Base-by-base conservation (phyloP, 225 moss, liverwort and hornwort genomes). In the Polytrichum commune region DNA sequence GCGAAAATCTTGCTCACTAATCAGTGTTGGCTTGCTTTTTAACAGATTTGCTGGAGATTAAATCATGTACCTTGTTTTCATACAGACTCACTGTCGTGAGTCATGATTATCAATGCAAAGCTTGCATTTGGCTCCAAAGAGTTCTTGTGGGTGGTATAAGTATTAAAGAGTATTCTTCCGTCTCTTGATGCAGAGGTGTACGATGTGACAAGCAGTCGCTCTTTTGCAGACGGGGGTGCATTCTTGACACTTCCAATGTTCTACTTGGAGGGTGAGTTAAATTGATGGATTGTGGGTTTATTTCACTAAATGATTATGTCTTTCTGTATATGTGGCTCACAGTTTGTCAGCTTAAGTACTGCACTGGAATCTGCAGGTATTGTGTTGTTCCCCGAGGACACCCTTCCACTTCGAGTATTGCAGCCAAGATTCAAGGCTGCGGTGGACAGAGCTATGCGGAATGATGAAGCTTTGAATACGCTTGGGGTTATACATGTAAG, bases 391-490 rank as follows among this genome's bases (percentile, higher is more conserved):
- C 96, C 96, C 18, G 93, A 92, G 54, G 96, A 96, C 65, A 92
- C 92, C n/a, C 73, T 96, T 38, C 96, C 96, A 30, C 81, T 96
- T 26, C 78, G 93, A 73, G 96, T 96, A 72, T 73, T 96, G 66
- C 93, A 96, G 76, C 90, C 96, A 63, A 89, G 93, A 73, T 93
- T 91, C 60, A 93, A 89, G 86, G 90, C 92, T 69, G 96, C 93
- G 68, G 92, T 96, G 27, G 92, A 96, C 55, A 85, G 90, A 79
- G 96, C 96, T 62, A 86, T 92, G 93, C 83, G 80, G 35, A 93
- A 89, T 79, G 82, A 89, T 27, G 92, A 90, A 24, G 93, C 96
- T 62, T 81, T 85, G 69, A 86, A 89, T 75, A 96, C 90, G 33
- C 81, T 96, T 60, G 96, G 96, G 73, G 96, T 96, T 74, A 93